Base-by-base conservation (phyloP, 2,329 filamentous ascomycete genomes). In the Dothistroma pini region DNA sequence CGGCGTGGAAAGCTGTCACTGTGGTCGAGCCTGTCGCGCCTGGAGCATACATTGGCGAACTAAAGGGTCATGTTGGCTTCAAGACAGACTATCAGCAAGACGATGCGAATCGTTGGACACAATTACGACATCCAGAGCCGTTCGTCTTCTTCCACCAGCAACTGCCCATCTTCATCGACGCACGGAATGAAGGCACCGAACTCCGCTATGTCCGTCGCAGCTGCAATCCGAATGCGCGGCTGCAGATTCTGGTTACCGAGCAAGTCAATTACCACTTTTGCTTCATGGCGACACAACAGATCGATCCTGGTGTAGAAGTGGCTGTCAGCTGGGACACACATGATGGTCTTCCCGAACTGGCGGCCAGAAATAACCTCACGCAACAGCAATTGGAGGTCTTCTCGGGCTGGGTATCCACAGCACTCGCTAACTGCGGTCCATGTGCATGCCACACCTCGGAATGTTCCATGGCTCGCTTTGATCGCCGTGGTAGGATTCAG, bases 91-190 rank as follows among this genome's bases (percentile, higher is more conserved):
- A 82, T 70, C 76, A 75, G 56, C 66, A 74, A 14, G 78, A 81
- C 54, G 74, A 76, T 25, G 64, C 72, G 11, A 81, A 81, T 57
- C 75, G 80, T 60, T 82, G 80, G 80, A 69, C 75, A 5, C 68
- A 74, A 5, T 66, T 82, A 51, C 76, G 77, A 59, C 80, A 83
- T 64, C 80, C 80, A 1, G 80, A 81, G 66, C 80, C 80, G 4
- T 82, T 82, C 65, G 80, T 83, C 53, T 83, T 83, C 74, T 81
- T 97, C 75, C 93, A 96, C 70, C 91, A 92, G 0, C 83, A 88
- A 61, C 84, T 97, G 9, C 93, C 93, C 0, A 84, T 99, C 12
- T 96, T 93, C 77, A 95, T 99, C 70, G 95, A 97, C 75, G 95
- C 93, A 10, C 84, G 95, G 62, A 86, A 85, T 73, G 91, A 96